Conservation (phyloP, 2,329 filamentous ascomycete genomes). For the Fusarium liriodendri region DNA sequence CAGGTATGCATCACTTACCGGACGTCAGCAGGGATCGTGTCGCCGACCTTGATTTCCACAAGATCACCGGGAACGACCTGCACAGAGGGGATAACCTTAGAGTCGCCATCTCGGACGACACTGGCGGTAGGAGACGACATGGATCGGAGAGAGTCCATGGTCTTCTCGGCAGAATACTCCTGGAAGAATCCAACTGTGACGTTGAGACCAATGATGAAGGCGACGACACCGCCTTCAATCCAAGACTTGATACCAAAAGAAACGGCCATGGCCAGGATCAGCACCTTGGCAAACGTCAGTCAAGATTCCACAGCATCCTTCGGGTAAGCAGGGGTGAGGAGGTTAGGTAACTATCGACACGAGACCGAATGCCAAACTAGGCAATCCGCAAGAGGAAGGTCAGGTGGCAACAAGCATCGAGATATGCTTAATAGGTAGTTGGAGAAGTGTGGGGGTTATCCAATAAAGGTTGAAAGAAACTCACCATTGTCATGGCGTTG, state of each 20-base stretch:
- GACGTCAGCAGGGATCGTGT: constrained; percentile 70
- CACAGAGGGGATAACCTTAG: constrained; percentile 52
- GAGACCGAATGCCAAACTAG: constrained; percentile 56
- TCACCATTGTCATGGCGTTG: constrained; percentile 76
- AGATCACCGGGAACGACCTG: constrained; percentile 69
- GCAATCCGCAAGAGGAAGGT: constrained; percentile 42
- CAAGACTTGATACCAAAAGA: constrained; percentile 68
- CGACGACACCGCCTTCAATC: constrained; percentile 70
- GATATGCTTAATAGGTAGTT: constrained; percentile 26
- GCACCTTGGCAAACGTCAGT: constrained; percentile 50
- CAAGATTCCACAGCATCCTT: constrained; percentile 1
- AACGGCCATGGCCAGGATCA: constrained; percentile 68
- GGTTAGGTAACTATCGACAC: constrained; percentile 54
- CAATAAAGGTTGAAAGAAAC: constrained; percentile 13
- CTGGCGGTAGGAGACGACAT: constrained; percentile 58
- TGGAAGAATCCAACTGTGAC: constrained; percentile 63
- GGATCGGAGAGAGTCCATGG: constrained; percentile 60
- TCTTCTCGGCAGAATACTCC: constrained; percentile 61
- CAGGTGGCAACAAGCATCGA: constrained; percentile 49
- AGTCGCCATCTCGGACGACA: constrained; percentile 56
- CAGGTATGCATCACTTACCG: constrained; percentile 64
- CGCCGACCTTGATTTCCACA: constrained; percentile 64
- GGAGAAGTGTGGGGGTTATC: constrained; percentile 13
- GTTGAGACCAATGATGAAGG: constrained; percentile 68
- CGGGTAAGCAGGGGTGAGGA: constrained; percentile 8